Conservation (phyloP, 768 basidiomycete species). For the Xanthoconium stramineum region DNA sequence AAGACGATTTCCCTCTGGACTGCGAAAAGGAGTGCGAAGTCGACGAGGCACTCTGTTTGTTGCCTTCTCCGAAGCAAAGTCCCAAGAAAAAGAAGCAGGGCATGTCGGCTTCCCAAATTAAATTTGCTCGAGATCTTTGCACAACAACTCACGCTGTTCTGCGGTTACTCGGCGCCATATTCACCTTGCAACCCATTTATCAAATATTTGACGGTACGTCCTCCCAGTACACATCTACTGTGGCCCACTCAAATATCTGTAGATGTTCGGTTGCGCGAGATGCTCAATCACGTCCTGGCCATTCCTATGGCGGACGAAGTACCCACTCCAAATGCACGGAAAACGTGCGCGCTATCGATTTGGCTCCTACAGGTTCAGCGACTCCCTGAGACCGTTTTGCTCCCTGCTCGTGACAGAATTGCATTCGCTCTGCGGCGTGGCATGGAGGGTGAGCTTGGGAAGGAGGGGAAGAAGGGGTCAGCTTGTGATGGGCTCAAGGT, state of each 20-base stretch:
- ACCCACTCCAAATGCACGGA: constrained; percentile 82
- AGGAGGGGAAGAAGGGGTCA: constrained; percentile 87
- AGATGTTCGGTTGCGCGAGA: constrained; percentile 58
- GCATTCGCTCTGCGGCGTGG: constrained; percentile 70
- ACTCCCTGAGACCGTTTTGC: constrained; percentile 58
- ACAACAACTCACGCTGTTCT: constrained; percentile 70
- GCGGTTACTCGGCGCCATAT: constrained; percentile 57
- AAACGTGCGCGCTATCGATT: constrained; percentile 76
- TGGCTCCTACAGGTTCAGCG: constrained; percentile 72
- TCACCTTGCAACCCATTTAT: constrained; percentile 57
- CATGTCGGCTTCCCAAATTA: constrained; percentile 74
- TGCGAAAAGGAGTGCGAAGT: constrained; percentile 25
- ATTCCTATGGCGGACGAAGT: constrained; percentile 68
- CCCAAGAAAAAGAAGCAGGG: constrained; percentile 57
- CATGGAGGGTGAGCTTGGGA: constrained; percentile 80
- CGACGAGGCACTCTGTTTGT: constrained; percentile 28
- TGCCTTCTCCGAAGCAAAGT: constrained; percentile 70
- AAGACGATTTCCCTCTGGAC: constrained; percentile 23
- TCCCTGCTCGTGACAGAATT: constrained; percentile 63
- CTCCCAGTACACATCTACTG: constrained; percentile 2
- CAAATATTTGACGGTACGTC: constrained; percentile 59
- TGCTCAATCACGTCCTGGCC: constrained; percentile 62
- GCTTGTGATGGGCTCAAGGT: constrained; percentile 77
- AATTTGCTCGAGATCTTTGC: constrained; percentile 75
- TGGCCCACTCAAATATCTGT: constrained; percentile 6